Base-by-base conservation (phyloP, 1,284 basidiomycete species). In the Tilletia setariae region DNA sequence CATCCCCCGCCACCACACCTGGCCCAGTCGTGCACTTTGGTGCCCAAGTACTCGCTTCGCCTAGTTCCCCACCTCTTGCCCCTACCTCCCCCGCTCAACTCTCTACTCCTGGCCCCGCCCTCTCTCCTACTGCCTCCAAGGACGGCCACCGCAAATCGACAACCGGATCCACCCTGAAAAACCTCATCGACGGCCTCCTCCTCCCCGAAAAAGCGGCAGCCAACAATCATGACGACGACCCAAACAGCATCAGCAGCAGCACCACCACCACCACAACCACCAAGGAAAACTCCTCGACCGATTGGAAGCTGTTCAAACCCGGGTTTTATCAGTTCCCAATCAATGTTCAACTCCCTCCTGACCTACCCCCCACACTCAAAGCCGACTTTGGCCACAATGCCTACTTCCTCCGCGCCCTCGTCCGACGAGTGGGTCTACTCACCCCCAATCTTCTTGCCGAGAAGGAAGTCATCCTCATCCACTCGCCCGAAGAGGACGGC, bases 271-370 rank as follows among this genome's bases (percentile, higher is more conserved):
- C n/a, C n/a, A n/a, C n/a, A n/a, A n/a, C n/a, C n/a, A n/a, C n/a
- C n/a, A n/a, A n/a, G n/a, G n/a, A n/a, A n/a, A n/a, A n/a, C 6
- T 40, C 35, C 35, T 40, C 35, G 35, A 84, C 84, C 56, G 88
- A 89, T 13, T 97, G 93, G 91, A 91, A 90, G 76, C 90, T 96
- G 83, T 95, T 97, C 83, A 89, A 90, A 74, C 90, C 91, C 85
- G 93, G 93, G 43, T 90, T 89, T 4, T 97, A 98, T 83, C 93
- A 90, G 51, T 98, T 94, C 82, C 94, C 94, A 0, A 91, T 98
- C 77, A 91, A 91, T 21, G 92, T 98, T 82, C 86, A 89, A 2
- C 89, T 98, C 63, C 93, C 94, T 0, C 86, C 88, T 2, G 87
- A 88, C 69, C 87, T 91, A 2, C 93, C 94, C 2, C 92, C 95